These are phyloP conservation scores for Zasmidium angulare DNA, from an alignment of 2,329 filamentous ascomycete species.

Conservation along the genomic window DNA sequence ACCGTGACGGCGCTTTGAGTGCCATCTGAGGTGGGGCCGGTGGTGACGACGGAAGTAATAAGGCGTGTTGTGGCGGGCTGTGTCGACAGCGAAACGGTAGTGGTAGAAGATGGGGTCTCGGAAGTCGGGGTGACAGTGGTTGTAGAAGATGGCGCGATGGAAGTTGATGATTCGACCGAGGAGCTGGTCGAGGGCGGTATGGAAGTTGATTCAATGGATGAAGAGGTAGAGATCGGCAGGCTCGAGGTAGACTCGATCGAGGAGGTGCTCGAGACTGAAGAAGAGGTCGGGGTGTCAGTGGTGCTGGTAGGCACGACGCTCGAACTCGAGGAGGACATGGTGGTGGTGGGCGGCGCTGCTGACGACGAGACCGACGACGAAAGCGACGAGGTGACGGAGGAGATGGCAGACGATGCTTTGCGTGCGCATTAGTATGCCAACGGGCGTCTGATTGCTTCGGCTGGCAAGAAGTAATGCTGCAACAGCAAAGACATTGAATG, in stretches of 20 bases:
- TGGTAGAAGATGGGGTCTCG: slow-evolving; percentile 8
- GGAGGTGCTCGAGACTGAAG: neutral
- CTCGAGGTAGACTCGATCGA: neutral
- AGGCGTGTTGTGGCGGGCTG: slow-evolving; percentile 20
- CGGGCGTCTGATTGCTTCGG: neutral
- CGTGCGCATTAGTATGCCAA: neutral
- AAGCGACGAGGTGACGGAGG: neutral
- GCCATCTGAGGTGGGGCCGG: slow-evolving; percentile 11
- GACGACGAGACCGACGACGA: neutral
- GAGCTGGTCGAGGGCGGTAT: slow-evolving; percentile 10
- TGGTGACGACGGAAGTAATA: slow-evolving; percentile 22
- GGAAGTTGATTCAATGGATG: neutral
- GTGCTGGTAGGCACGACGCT: neutral
- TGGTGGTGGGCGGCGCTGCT: neutral
- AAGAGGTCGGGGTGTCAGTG: neutral
- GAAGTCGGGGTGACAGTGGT: slow-evolving; percentile 2
- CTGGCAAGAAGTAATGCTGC: neutral
- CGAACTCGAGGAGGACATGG: neutral
- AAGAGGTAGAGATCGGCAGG: neutral
- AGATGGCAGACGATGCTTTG: neutral
- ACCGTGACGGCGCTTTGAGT: slow-evolving; percentile 14
- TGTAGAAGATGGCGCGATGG: slow-evolving; percentile 11
- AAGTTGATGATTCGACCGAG: slow-evolving; percentile 15
- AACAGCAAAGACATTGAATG: neutral
- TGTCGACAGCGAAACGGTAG: slow-evolving; percentile 16